Evolutionary conservation across 208 protist species (phyloP).

Genomic region (Angomonas deanei): DNA sequence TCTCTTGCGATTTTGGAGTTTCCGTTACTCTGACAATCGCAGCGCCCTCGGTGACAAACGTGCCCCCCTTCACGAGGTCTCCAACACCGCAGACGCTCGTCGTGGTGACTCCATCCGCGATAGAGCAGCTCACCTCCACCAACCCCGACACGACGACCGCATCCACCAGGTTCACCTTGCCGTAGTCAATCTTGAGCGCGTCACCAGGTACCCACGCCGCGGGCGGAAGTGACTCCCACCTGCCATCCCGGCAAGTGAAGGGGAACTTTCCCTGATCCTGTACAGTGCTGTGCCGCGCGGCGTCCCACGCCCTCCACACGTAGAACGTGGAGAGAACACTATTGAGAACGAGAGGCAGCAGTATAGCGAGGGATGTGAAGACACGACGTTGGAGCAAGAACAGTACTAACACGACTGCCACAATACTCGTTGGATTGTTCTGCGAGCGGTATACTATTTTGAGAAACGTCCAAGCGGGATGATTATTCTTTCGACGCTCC

Average conservation of each 20-base stretch:
- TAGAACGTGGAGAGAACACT: too few species aligned
- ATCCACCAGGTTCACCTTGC: background rate
- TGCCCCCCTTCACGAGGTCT: background rate
- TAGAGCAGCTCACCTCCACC: constrained; percentile 7
- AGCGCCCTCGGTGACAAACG: background rate
- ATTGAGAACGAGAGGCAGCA: too few species aligned
- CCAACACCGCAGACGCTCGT: background rate
- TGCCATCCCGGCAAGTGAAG: background rate
- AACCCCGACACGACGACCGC: constrained; percentile 25
- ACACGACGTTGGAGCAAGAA: too few species aligned
- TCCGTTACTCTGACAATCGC: background rate
- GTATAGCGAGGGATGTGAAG: too few species aligned
- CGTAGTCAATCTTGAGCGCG: background rate
- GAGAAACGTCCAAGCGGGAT: too few species aligned
- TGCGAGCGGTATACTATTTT: too few species aligned
- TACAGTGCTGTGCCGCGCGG: too few species aligned
- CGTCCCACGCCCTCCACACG: too few species aligned
- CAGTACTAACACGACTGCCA: too few species aligned
- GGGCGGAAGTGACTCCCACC: background rate
- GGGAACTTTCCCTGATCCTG: background rate
- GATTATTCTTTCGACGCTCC: too few species aligned
- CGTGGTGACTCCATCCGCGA: background rate
- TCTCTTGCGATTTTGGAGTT: background rate
- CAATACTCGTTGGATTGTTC: too few species aligned
- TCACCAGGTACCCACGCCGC: background rate